Conservation (phyloP, 768 basidiomycete genomes). For the Daedaleopsis nitida region DNA sequence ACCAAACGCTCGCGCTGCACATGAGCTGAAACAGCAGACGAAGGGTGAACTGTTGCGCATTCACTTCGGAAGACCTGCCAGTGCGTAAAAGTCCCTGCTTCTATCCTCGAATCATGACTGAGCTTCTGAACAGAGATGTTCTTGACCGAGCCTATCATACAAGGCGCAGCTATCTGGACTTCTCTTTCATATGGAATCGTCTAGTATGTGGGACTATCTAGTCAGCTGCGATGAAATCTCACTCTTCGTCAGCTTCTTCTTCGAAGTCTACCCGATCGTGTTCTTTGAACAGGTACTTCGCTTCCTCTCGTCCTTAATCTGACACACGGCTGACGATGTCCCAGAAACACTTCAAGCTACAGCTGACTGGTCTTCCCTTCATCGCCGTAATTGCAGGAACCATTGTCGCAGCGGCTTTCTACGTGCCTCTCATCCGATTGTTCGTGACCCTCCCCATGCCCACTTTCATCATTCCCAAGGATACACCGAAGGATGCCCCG, state of each 20-base stretch:
- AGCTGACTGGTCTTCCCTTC: conserved; percentile 25
- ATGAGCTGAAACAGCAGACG: conserved; percentile 21
- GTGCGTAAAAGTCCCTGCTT: conserved; percentile 13
- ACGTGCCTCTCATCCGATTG: conserved; percentile 8
- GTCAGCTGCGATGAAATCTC: not conserved
- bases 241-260: conserved; percentile 22
- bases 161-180: conserved; percentile 25
- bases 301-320: not conserved
- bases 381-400: conserved; percentile 24
- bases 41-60: conserved; percentile 14
- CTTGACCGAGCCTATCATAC: conserved; percentile 22
- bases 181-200: conserved; percentile 28
- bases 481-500: not conserved
- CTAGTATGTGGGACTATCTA: conserved; percentile 14
- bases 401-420: conserved; percentile 12
- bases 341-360: conserved; percentile 23
- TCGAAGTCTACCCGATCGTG: conserved; percentile 26
- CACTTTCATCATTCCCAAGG: not conserved
- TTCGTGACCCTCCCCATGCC: conserved; percentile 21
- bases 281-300: conserved; percentile 21
- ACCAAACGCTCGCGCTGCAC: conserved; percentile 14
- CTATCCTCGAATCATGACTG: not conserved
- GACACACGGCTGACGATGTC: not conserved
- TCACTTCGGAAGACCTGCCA: conserved; percentile 19
- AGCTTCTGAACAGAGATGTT: conserved; percentile 20